Conservation (phyloP, 768 basidiomycete species). For the Macrolepiota fuliginosa region DNA sequence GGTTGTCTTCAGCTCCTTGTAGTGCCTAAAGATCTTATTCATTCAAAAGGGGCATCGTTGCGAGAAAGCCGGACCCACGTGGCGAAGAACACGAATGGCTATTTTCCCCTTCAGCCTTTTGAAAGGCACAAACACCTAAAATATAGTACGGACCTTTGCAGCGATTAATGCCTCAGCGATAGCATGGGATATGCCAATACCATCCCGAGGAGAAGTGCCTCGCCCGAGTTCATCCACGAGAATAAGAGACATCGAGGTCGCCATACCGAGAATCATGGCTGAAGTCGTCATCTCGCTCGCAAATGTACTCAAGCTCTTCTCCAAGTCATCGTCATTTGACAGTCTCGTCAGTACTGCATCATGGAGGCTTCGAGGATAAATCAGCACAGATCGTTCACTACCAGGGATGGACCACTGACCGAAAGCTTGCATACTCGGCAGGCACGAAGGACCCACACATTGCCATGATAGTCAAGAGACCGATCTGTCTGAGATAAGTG, state of each 20-base stretch:
- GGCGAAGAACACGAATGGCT: conserved; percentile 90
- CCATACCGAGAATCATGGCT: conserved; percentile 87
- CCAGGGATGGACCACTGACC: conserved; percentile 32
- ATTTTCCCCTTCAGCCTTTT: neutral
- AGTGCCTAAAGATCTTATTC: conserved; percentile 52
- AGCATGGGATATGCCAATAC: conserved; percentile 78
- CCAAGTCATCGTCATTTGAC: conserved; percentile 93
- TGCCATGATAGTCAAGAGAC: conserved; percentile 79
- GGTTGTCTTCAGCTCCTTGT: conserved; percentile 74
- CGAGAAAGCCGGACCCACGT: conserved; percentile 49
- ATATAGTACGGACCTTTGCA: conserved; percentile 52
- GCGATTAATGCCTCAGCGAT: conserved; percentile 77
- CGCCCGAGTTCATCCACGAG: conserved; percentile 92
- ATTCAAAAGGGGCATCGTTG: conserved; percentile 5
- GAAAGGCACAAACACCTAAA: neutral
- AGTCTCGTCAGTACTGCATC: conserved; percentile 83
- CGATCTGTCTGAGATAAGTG: conserved; percentile 88
- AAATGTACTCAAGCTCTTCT: conserved; percentile 90
- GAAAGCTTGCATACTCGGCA: conserved; percentile 89
- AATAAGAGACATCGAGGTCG: conserved; percentile 68
- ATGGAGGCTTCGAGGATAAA: conserved; percentile 52
- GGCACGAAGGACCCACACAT: conserved; percentile 93
- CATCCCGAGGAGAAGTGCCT: conserved; percentile 86
- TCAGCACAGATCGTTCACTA: neutral
- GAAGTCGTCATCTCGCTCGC: conserved; percentile 92